Base-by-base conservation (phyloP, 2,329 filamentous ascomycete species). In the Neofusicoccum ribis region DNA sequence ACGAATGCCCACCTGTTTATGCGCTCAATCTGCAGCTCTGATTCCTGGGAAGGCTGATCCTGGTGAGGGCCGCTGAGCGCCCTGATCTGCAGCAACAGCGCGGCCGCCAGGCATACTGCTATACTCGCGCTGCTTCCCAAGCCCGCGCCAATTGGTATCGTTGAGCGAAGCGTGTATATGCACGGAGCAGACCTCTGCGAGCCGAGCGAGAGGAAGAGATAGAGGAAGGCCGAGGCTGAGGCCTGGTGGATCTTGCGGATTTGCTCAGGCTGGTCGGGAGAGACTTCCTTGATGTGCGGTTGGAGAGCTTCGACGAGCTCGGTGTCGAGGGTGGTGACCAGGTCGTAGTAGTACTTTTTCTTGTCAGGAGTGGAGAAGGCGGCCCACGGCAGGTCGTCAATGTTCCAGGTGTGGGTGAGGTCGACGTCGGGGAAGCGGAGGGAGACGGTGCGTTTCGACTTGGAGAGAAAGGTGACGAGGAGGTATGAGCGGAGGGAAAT, bases 1-100 rank as follows among this genome's bases (percentile, higher is more conserved):
- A 99, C 95, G 77, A 97, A 98, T 0, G 95, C 93, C 95, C 96
- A 99, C 67, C 91, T 87, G 78, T 99, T 99, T 80, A 99, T 97
- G 68, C 94, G 88, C 80, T 98, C 93, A 36, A 98, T 86, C 76
- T 99, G 94, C 49, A 93, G 79, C 66, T 91, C 88, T n/a, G 92
- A 92, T 79, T 99, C 95, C 63, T 92, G 89, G 0, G 88, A 80
- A 3, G 93, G 92, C 77, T 98, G 94, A 72, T 98, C 94, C 0
- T 91, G 91, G 74, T 98, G 94, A 1, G 95, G 95, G 0, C 93
- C 93, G 1, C 92, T 90, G 5, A 99, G 84, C 2, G 93, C 92
- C 60, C 93, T 90, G 68, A 96, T 90, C 77, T 98, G 95, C 64
- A 96, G 82, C 12, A 98, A 85, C 15, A 99, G 84, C 1, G 94